phyloP scores from a whole-genome alignment of 2,329 filamentous ascomycete species.

The Monilinia aucupariae region DNA sequence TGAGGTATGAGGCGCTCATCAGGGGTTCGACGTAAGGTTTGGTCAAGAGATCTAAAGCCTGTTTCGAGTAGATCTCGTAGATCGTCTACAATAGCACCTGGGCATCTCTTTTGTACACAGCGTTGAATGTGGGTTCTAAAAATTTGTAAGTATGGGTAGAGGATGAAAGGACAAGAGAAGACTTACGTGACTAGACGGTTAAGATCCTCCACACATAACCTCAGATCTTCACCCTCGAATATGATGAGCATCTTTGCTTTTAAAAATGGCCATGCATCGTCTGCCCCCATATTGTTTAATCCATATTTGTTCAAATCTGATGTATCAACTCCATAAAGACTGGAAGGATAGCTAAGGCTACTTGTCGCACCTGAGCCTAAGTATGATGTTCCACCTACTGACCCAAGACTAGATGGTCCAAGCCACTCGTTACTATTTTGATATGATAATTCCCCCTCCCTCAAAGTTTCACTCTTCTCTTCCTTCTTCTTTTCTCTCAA shows the following conservation, averaged over 20 bases:
- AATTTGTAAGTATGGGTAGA: not conserved
- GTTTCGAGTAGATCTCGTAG: constrained; percentile 68
- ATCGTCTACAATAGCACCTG: constrained; percentile 68
- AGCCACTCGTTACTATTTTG: constrained; percentile 42
- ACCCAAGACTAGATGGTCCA: constrained; percentile 48
- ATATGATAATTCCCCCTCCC: constrained; percentile 34
- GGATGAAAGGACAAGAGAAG: not conserved
- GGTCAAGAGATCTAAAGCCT: constrained; percentile 81
- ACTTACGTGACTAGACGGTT: constrained; percentile 65
- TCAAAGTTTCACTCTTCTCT: constrained; percentile 46
- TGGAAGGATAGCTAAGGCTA: constrained; percentile 29
- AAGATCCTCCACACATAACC: constrained; percentile 77
- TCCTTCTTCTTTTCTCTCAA: constrained; percentile 77
- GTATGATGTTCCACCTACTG: constrained; percentile 39
- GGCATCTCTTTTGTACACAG: constrained; percentile 67
- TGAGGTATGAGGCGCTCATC: constrained; percentile 87
- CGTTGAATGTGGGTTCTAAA: constrained; percentile 65
- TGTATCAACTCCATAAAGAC: constrained; percentile 46
- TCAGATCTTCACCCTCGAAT: constrained; percentile 75
- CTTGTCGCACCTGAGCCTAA: constrained; percentile 22
- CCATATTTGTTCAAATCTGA: constrained; percentile 56
- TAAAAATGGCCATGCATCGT: constrained; percentile 78
- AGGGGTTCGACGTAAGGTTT: constrained; percentile 69
- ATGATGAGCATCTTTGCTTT: constrained; percentile 71
- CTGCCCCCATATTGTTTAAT: constrained; percentile 63